phyloP scores from a whole-genome alignment of 2,329 filamentous ascomycete genomes.

The Colletotrichum sp. region DNA sequence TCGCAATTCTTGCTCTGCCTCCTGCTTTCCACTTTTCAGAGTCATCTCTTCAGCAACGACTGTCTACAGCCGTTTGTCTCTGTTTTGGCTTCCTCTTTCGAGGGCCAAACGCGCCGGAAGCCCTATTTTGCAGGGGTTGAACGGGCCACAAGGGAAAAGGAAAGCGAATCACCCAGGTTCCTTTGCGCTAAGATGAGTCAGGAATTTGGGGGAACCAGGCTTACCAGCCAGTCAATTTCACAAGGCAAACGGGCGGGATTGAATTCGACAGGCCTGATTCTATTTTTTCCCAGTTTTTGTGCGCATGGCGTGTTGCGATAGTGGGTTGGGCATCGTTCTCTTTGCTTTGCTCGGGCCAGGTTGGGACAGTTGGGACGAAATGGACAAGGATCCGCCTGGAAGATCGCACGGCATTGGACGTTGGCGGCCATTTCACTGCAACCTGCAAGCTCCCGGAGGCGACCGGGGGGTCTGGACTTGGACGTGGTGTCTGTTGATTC shows the following conservation, averaged over 20 bases:
- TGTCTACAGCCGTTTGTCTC: not conserved
- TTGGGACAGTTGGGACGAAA: constrained; percentile 16
- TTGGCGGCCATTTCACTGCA: not conserved
- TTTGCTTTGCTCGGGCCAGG: constrained; percentile 12
- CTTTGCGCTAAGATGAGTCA: constrained; percentile 10
- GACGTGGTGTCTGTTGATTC: constrained; percentile 17
- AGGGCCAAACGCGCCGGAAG: constrained; percentile 10
- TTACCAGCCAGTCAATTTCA: not conserved
- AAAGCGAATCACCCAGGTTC: not conserved
- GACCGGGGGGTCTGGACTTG: not conserved
- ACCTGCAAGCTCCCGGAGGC: constrained; percentile 11
- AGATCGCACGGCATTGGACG: not conserved
- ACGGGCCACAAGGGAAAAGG: not conserved
- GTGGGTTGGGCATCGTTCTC: constrained; percentile 16
- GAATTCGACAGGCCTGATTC: not conserved
- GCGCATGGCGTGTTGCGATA: constrained; percentile 1
- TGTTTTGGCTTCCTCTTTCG: not conserved
- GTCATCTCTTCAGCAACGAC: not conserved
- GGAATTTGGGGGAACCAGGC: not conserved
- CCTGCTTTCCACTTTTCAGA: not conserved
- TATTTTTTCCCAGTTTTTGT: constrained; percentile 5
- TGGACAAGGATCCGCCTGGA: not conserved
- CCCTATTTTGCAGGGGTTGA: constrained; percentile 13
- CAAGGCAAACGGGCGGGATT: constrained; percentile 9
- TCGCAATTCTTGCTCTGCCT: not conserved